phyloP scores from a whole-genome alignment of 768 basidiomycete species.

The Kwoniella bestiolae region DNA sequence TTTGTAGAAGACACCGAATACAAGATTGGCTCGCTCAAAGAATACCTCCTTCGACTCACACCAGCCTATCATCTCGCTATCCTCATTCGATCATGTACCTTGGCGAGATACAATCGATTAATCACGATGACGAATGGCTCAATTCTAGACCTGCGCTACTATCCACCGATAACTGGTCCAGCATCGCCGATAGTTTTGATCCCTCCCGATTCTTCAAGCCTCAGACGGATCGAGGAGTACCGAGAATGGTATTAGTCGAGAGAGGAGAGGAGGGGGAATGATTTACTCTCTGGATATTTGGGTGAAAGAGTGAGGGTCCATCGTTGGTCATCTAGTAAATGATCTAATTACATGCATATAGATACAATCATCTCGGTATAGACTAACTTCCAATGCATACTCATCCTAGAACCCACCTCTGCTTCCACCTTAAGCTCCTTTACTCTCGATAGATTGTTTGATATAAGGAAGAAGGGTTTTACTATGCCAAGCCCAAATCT shows the following conservation, averaged over 20 bases:
- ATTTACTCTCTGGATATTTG: too few relatives aligned
- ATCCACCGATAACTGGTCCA: neutral
- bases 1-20: neutral
- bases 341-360: too few relatives aligned
- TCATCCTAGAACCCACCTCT: too few relatives aligned
- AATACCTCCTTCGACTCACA: neutral
- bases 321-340: too few relatives aligned
- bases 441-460: conserved; percentile 1
- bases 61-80: conserved; percentile 5
- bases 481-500: neutral
- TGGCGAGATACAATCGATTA: neutral
- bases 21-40: neutral
- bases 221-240: too few relatives aligned
- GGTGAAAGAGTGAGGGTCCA: too few relatives aligned
- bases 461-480: conserved; percentile 2
- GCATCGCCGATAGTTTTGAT: conserved; percentile 4
- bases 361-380: too few relatives aligned
- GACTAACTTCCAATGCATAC: too few relatives aligned
- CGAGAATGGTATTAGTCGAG: too few relatives aligned
- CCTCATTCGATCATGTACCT: neutral
- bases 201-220: neutral
- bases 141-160: neutral
- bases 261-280: too few relatives aligned
- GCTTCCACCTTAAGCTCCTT: neutral
- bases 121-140: neutral